phyloP scores from a whole-genome alignment of 805 yeast genomes.

The Sungouiozyma ichnusensis region DNA sequence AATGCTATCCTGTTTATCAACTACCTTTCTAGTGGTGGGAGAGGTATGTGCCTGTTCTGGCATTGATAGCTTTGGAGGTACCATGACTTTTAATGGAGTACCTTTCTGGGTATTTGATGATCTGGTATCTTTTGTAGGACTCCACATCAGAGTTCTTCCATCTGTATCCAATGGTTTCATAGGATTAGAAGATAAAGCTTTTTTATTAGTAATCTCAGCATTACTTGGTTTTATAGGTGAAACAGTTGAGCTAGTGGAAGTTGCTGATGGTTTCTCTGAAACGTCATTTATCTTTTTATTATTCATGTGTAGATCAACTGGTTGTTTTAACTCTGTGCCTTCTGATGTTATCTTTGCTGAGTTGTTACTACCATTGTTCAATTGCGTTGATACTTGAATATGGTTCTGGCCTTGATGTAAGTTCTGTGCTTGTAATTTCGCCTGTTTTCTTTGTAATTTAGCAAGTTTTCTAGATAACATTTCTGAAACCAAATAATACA shows the following conservation, averaged over 20 bases:
- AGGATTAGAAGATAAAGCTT: neutral
- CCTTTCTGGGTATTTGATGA: neutral
- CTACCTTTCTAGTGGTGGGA: slow-evolving; percentile 29
- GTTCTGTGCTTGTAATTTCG: slow-evolving; percentile 8
- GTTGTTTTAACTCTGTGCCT: neutral
- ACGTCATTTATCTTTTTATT: neutral
- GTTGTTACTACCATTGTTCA: slow-evolving; percentile 3
- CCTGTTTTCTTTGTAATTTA: slow-evolving; percentile 29
- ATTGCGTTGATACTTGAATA: neutral
- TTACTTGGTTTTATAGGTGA: neutral
- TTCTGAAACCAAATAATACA: slow-evolving; percentile 79
- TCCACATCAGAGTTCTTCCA: no score
- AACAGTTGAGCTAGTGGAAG: neutral
- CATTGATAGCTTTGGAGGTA: slow-evolving; percentile 34
- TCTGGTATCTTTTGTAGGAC: neutral
- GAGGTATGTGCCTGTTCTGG: slow-evolving; percentile 43
- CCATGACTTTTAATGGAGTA: slow-evolving; percentile 14
- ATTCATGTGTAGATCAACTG: neutral
- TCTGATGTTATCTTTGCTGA: neutral
- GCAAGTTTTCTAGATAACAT: slow-evolving; percentile 61
- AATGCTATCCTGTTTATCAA: slow-evolving; percentile 17
- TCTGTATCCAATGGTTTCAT: neutral
- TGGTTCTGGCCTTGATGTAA: slow-evolving; percentile 2
- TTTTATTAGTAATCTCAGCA: neutral
- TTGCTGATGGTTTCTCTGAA: neutral